Base-by-base conservation (phyloP, 768 basidiomycete species). In the Artomyces pyxidatus region DNA sequence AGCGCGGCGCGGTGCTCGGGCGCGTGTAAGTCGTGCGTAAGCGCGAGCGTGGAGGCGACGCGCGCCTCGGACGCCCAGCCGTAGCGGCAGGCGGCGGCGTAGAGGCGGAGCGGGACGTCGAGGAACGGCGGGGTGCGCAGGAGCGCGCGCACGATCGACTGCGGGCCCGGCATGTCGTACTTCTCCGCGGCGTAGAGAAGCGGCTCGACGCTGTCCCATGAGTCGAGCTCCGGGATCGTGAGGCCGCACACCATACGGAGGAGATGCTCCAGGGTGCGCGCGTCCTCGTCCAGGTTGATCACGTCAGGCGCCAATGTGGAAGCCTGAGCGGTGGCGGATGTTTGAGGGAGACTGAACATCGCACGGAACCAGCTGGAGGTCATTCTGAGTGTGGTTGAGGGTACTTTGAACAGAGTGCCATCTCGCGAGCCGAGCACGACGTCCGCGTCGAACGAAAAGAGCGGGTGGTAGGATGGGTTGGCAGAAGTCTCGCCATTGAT, bases 91-190 rank as follows among this genome's bases (percentile, higher is more conserved):
- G 80, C 75, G 3, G 75, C 63, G 4, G 73, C 67, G 54, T 81
- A 82, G 14, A 82, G 62, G 11, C 75, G 71, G 16, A 82, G 64
- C 0, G 79, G 74, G 38, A 76, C 65, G 30, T 69, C 65, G 21
- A 75, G 63, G 37, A 83, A 68, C 0, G 72, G 64, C 1, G 74
- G 76, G 0, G 76, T 76, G 60, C 74, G 70, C 46, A 78, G 66
- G n/a, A 78, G 70, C 28, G 78, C 73, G 32, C 79, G 78, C 43
- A 83, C 63, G 54, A 83, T 73, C 6, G 78, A 80, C 50, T 70
- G 66, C 1, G 81, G 79, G 0, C 82, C 83, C 0, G 76, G 73
- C 77, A 82, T 84, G 29, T 83, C 82, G 60, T 84, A 85, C 58
- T 82, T 83, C 58, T 85, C 81, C 0, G 81, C 76, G 0, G 80